Conservation (phyloP, 345 rosid species). For the Acer yangbiense region DNA sequence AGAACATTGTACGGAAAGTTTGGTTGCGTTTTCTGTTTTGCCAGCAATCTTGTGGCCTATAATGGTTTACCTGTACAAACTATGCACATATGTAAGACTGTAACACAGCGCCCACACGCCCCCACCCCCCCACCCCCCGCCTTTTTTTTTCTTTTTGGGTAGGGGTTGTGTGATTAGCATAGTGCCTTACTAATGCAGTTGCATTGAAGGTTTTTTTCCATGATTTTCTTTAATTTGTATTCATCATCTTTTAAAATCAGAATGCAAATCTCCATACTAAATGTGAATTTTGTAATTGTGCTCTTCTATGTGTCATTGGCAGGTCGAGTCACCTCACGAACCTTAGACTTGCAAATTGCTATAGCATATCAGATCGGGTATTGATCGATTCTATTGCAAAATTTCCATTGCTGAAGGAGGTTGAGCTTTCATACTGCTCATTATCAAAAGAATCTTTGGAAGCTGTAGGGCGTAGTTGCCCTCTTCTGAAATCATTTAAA, state of each 20-base stretch:
- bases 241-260: background rate
- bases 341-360: constrained; percentile 42
- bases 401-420: constrained; percentile 60
- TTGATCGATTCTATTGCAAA: constrained; percentile 39
- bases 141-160: too few species aligned
- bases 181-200: background rate
- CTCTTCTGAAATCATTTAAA: constrained; percentile 43
- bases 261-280: background rate
- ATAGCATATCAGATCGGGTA: constrained; percentile 41
- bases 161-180: background rate
- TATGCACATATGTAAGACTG: too few species aligned
- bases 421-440: constrained; percentile 47
- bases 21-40: background rate
- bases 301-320: constrained; percentile 9
- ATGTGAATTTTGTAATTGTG: constrained; percentile 7
- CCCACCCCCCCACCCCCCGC: too few species aligned
- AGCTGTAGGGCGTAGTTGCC: constrained; percentile 43
- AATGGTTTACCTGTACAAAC: background rate
- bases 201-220: background rate
- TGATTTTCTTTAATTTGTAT: background rate
- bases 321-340: constrained; percentile 52
- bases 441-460: constrained; percentile 31
- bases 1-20: background rate
- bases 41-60: background rate
- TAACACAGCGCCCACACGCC: too few species aligned